A percentile compares a stretch with the other conserved stretches of the same genome.
Evolutionary conservation across 192 early-diverging fungal species (phyloP).

Genomic region (Backusella mclennaniae): DNA sequence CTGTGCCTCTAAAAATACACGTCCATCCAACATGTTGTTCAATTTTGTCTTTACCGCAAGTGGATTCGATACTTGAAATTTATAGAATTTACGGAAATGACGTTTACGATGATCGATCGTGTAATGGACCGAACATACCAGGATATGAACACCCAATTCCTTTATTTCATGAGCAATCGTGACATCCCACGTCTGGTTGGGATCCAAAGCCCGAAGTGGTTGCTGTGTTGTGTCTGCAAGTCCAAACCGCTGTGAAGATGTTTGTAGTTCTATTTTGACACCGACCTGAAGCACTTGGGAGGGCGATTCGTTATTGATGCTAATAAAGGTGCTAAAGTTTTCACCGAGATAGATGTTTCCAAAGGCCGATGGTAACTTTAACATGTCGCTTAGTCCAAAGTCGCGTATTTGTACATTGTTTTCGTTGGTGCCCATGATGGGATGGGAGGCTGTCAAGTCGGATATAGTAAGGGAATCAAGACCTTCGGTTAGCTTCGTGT

Average conservation of each 20-base stretch:
- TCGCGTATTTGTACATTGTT: slow-evolving; percentile 47
- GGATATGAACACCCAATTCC: slow-evolving; percentile 88
- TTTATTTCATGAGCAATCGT: slow-evolving; percentile 93
- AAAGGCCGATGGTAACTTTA: slow-evolving; percentile 82
- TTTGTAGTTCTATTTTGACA: slow-evolving; percentile 86
- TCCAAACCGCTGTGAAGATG: slow-evolving; percentile 74
- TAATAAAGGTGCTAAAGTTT: slow-evolving; percentile 83
- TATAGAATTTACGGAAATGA: slow-evolving; percentile 88
- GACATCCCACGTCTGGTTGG: slow-evolving; percentile 70
- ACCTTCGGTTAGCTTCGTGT: slow-evolving; percentile 15
- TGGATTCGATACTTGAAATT: slow-evolving; percentile 95
- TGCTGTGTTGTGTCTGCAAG: slow-evolving; percentile 59
- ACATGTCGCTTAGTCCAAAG: slow-evolving; percentile 63
- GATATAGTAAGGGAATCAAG: slow-evolving; percentile 20
- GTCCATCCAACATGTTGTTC: slow-evolving; percentile 70
- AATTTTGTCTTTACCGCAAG: slow-evolving; percentile 96
- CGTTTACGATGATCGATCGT: slow-evolving; percentile 65
- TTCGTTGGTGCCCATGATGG: slow-evolving; percentile 12
- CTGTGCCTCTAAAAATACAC: slow-evolving; percentile 89
- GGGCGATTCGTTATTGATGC: slow-evolving; percentile 81
- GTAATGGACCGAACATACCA: slow-evolving; percentile 88
- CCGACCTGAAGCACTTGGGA: slow-evolving; percentile 68
- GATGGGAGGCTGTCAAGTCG: slow-evolving; percentile 19
- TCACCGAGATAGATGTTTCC: slow-evolving; percentile 96
- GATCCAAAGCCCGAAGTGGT: slow-evolving; percentile 54